Percentiles rank a stretch among this genome's conserved stretches.
phyloP scores from a whole-genome alignment of 1,139 yeast genomes.

The Barnettozyma hawaiiensis region DNA sequence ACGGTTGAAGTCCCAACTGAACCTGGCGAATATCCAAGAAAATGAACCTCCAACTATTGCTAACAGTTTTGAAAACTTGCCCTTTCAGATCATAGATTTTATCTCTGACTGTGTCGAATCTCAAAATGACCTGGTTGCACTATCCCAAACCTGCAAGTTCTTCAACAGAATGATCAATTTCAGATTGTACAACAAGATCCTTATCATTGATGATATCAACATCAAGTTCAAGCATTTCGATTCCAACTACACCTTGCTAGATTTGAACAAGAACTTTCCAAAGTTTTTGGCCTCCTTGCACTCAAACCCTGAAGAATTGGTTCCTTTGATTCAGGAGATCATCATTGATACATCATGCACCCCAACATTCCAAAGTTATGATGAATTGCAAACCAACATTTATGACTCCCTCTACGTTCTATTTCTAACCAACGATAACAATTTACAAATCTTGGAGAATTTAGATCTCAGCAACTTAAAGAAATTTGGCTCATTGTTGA shows the following conservation, averaged over 20 bases:
- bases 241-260: constrained; percentile 23
- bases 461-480: constrained; percentile 25
- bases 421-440: constrained; percentile 24
- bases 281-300: constrained; percentile 25
- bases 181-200: constrained; percentile 22
- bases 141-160: constrained; percentile 23
- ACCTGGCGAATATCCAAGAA: constrained; percentile 7
- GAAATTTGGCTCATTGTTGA: constrained; percentile 23
- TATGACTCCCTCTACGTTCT: constrained; percentile 25
- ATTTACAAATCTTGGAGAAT: constrained; percentile 22
- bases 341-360: constrained; percentile 23
- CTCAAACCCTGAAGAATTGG: constrained; percentile 20
- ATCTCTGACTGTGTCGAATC: constrained; percentile 24
- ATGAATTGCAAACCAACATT: constrained; percentile 19
- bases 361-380: constrained; percentile 21
- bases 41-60: constrained; percentile 9
- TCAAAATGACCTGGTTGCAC: constrained; percentile 23
- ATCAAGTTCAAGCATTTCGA: constrained; percentile 19
- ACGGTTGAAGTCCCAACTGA: constrained; percentile 7
- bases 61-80: constrained; percentile 25
- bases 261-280: constrained; percentile 21
- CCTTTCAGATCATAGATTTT: constrained; percentile 25
- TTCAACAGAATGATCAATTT: constrained; percentile 24
- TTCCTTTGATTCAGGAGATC: constrained; percentile 21
- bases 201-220: constrained; percentile 23